Evolutionary conservation across 176 grass and related monocot species (phyloP).

Genomic region (Otatea glauca): DNA sequence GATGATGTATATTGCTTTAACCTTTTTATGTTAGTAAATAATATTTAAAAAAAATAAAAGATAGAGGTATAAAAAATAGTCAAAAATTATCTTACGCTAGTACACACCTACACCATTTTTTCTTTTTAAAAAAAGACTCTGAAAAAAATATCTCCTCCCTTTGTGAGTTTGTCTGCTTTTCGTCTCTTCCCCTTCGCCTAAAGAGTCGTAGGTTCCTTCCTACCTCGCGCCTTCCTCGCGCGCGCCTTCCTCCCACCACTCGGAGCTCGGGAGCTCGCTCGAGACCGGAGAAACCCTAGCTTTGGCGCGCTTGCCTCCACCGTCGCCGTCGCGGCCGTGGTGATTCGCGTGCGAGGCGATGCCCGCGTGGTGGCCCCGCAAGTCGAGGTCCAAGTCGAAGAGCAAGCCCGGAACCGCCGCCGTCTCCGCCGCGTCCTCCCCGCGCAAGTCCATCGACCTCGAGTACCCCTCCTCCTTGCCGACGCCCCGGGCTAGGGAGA

Average conservation of each 20-base stretch:
- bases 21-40: too few species aligned
- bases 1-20: too few species aligned
- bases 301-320: neutral
- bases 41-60: too few species aligned
- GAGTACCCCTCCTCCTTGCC: conserved; percentile 43
- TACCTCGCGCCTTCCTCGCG: conserved; percentile 53
- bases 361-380: conserved; percentile 58
- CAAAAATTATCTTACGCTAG: too few species aligned
- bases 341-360: conserved; percentile 50
- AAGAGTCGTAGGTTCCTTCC: conserved; percentile 47
- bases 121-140: neutral
- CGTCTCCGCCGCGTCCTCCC: conserved; percentile 43
- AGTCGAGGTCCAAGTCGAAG: conserved; percentile 59
- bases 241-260: neutral
- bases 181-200: conserved; percentile 19
- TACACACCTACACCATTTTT: too few species aligned
- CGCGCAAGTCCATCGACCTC: conserved; percentile 51
- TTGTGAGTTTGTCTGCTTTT: neutral
- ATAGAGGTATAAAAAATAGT: too few species aligned
- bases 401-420: conserved; percentile 32
- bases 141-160: conserved; percentile 8
- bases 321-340: neutral
- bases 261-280: neutral
- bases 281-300: neutral
- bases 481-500: conserved; percentile 41